Evolutionary conservation across 768 basidiomycete genomes (phyloP), one percentile per base, ranked within the genome.

Genomic region (Suillus occidentalis): DNA sequence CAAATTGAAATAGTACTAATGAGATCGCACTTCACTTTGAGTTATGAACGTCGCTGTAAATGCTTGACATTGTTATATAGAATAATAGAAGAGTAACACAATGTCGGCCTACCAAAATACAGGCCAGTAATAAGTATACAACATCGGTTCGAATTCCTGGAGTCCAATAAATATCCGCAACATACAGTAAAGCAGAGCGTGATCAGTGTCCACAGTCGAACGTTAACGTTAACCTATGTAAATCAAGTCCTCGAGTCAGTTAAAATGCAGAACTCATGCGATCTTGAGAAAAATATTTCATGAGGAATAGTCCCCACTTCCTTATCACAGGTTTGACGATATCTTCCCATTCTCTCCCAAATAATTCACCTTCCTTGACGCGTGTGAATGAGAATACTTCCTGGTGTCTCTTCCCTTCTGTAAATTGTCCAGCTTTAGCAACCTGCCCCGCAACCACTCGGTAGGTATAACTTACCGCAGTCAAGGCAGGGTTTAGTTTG

Each of bases 351-450:
- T 94, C 93, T 66, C 80, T 85, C 9, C 86, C 87, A 64, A 83
- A 80, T 68, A 86, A 84, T 42, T 64, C 72, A 1, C 90, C 91
- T 14, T 71, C 73, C 49, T 72, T 77, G 62, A 86, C 82, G 47
- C 87, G 83, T 56, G 76, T 76, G 71, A 95, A 92, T 39, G 88
- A 78, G 72, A 95, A 95, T 16, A 95, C 91, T 71, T 95, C 93
- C 70, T 85, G 86, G 73, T 95, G 93, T 37, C 83, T 69, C 6
- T 68, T 77, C 16, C 86, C 86, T 66, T 87, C 87, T 88, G 58
- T 12, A 61, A 14, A 12, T 42, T 42, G 6, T 6, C 39, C 22
- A 70, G 58, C 25, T 22, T 68, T 12, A 42, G 56, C 31, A 40
- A 37, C 45, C 34, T 34, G 49, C 18, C 16, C 10, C 6, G 10